Evolutionary conservation across 2,329 filamentous ascomycete genomes (phyloP), one percentile per base, ranked within the genome.

Genomic region (Aspergillus fischeri): DNA sequence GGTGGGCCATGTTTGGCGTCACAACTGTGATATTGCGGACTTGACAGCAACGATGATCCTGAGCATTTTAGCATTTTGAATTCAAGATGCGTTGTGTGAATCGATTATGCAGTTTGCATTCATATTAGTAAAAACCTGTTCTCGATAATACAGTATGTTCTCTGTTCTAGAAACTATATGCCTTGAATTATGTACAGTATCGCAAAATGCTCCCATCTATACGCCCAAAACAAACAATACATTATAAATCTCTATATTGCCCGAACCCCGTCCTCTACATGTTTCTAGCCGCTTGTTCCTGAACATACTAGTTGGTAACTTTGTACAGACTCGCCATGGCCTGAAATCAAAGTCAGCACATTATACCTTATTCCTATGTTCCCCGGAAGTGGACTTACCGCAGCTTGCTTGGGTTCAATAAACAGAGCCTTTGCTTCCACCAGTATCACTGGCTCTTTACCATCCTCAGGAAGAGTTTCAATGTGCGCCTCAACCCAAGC

Each of bases 401-500:
- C 84, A 59, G 92, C 92, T 71, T 90, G 84, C 75, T 86, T 92
- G 29, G 93, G 92, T 75, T 94, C 91, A 67, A 97, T 83, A 72
- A 96, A 97, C 64, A 99, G 76, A 2, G 88, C 92, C 70, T 89
- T 88, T 0, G 91, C 93, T 75, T 95, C 90, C 7, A 89, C 91
- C 58, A 97, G 73, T 50, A 92, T 81, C 17, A 81, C 75, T 1
- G 87, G 86, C 65, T 81, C 79, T 73, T 87, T 82, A 8, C 85
- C 84, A 35, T 85, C 78, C 27, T 81, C 77, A 57, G 84, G 83
- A 59, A 97, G 75, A 55, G 90, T 87, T 81, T 96, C 92, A 66
- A 97, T 87, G 65, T 85, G 84, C 1, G 91, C 94, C 76, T 90
- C 88, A 1, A 97, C 91, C 91, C 91, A 97, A 11, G 92, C 93